These are phyloP conservation scores for Viola odorata DNA, from an alignment of 345 rosid genomes.

Conservation along the genomic window DNA sequence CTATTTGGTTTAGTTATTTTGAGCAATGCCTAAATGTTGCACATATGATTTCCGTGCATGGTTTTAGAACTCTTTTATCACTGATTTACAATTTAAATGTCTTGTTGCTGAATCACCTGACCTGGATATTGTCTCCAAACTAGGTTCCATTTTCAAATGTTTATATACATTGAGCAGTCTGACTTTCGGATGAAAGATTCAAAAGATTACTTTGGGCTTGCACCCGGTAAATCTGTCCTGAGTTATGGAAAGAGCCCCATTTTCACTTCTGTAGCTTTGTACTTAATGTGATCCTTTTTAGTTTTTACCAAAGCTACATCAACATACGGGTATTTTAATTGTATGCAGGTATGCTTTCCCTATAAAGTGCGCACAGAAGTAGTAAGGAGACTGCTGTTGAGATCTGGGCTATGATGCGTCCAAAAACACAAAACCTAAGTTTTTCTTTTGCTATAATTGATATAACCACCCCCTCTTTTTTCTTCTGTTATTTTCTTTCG, in stretches of 20 bases:
- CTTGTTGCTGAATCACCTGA: not conserved
- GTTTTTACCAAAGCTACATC: not conserved
- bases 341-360: slow-evolving; percentile 61
- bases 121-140: not conserved
- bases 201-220: slow-evolving; percentile 89
- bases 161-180: slow-evolving; percentile 74
- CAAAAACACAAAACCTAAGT: slow-evolving; percentile 89
- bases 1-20: too few species aligned
- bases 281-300: not conserved
- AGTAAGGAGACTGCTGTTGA: slow-evolving; percentile 63
- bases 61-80: too few species aligned
- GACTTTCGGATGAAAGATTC: slow-evolving; percentile 95
- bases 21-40: too few species aligned
- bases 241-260: slow-evolving; percentile 36
- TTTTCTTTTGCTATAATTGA: slow-evolving; percentile 11
- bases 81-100: too few species aligned
- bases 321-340: not conserved
- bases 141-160: slow-evolving; percentile 78
- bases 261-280: not conserved
- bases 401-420: slow-evolving; percentile 73
- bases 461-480: not conserved
- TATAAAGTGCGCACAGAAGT: slow-evolving; percentile 61
- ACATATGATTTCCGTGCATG: too few species aligned
- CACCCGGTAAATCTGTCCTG: slow-evolving; percentile 86
- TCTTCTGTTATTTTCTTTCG: not conserved